Evolutionary conservation across 331 rosid genomes (phyloP).

Genomic region (Rosa hybrid): DNA sequence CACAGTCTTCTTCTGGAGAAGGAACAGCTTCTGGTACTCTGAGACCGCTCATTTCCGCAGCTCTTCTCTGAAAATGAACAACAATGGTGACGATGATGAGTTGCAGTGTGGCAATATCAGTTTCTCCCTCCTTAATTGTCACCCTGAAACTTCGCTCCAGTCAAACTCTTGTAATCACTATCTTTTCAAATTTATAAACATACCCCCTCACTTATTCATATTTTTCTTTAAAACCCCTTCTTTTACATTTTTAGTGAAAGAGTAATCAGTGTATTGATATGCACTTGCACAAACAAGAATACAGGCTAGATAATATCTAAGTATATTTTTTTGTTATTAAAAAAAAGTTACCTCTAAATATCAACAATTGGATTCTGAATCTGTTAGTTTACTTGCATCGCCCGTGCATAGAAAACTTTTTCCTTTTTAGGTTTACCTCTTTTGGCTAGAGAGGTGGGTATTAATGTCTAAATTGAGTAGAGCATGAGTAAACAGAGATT

Average conservation of each 20-base stretch:
- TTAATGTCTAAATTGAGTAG: too few species aligned
- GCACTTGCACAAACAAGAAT: too few species aligned
- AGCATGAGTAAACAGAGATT: too few species aligned
- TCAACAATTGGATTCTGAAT: too few species aligned
- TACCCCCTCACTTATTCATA: not conserved
- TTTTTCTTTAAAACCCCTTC: not conserved
- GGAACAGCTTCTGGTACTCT: slow-evolving; percentile 74
- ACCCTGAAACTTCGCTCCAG: slow-evolving; percentile 34
- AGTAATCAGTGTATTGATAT: too few species aligned
- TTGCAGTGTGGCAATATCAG: not conserved
- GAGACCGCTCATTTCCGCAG: slow-evolving; percentile 55
- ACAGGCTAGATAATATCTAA: too few species aligned
- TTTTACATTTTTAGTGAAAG: not conserved
- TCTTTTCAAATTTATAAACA: slow-evolving; percentile 10
- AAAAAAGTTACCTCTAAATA: too few species aligned
- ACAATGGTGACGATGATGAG: not conserved
- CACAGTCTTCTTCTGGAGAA: slow-evolving; percentile 67
- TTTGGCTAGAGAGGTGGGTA: too few species aligned
- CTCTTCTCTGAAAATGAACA: slow-evolving; percentile 1
- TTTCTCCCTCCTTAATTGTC: slow-evolving; percentile 9
- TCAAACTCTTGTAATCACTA: slow-evolving; percentile 2
- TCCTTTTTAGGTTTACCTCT: too few species aligned
- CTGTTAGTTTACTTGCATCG: too few species aligned
- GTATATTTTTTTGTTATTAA: too few species aligned
- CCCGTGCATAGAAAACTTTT: too few species aligned